phyloP scores from a whole-genome alignment of 1,139 yeast genomes.

The Starmera stellimalicola region DNA sequence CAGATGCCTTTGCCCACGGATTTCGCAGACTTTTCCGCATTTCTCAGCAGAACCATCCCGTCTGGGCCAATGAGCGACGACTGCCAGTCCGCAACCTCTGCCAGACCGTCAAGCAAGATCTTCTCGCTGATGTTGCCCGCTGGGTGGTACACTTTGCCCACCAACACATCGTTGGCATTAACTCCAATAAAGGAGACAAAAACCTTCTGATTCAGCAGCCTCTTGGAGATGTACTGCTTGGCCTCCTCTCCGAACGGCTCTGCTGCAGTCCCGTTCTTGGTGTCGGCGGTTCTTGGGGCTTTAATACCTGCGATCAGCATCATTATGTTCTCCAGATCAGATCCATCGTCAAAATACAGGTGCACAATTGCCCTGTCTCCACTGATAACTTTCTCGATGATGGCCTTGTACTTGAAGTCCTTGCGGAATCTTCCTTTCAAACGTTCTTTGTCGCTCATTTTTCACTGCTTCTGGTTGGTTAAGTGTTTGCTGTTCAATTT shows the following conservation, averaged over 20 bases:
- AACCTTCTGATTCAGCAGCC: slow-evolving; percentile 57
- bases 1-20: slow-evolving; percentile 53
- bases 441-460: slow-evolving; percentile 8
- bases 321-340: slow-evolving; percentile 38
- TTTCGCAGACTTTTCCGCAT: slow-evolving; percentile 61
- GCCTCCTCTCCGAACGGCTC: slow-evolving; percentile 60
- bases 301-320: slow-evolving; percentile 66
- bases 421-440: slow-evolving; percentile 18
- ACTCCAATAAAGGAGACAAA: slow-evolving; percentile 51
- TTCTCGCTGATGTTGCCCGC: slow-evolving; percentile 71
- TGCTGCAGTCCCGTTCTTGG: slow-evolving; percentile 20
- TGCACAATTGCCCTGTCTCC: slow-evolving; percentile 55
- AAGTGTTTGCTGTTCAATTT: neutral
- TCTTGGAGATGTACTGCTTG: slow-evolving; percentile 54
- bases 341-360: slow-evolving; percentile 43
- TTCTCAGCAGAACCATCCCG: slow-evolving; percentile 52
- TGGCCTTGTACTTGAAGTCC: slow-evolving; percentile 28
- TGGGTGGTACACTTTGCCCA: slow-evolving; percentile 50
- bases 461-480: neutral
- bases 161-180: slow-evolving; percentile 53
- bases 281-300: slow-evolving; percentile 54
- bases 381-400: slow-evolving; percentile 66
- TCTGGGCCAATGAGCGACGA: slow-evolving; percentile 60
- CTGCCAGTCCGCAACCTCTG: slow-evolving; percentile 78
- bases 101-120: slow-evolving; percentile 60